Evolutionary conservation across 1,284 basidiomycete genomes (phyloP).

Genomic region (Ceratobasidium papillatum): DNA sequence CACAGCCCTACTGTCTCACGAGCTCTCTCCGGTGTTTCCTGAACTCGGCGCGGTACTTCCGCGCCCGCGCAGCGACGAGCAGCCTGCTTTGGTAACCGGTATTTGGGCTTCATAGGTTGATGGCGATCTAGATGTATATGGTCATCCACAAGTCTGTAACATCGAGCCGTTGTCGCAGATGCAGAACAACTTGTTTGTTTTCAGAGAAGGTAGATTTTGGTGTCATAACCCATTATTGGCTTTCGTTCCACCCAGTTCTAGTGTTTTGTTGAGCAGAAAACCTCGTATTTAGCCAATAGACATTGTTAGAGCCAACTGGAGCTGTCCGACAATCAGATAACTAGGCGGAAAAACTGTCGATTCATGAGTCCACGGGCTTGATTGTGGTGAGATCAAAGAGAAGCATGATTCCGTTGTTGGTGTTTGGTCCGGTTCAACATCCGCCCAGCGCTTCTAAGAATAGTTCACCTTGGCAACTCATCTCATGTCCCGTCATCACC

Average conservation of each 20-base stretch:
- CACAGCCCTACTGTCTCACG: constrained; percentile 2
- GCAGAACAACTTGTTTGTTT: neutral
- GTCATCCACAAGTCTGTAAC: neutral
- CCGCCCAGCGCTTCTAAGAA: neutral
- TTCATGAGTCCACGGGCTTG: neutral
- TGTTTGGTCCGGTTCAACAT: neutral
- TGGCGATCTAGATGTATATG: neutral
- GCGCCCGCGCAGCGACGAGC: neutral
- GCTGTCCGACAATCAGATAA: neutral
- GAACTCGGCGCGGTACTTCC: neutral
- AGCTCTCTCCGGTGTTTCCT: constrained; percentile 5
- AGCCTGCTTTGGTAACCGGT: neutral
- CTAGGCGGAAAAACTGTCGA: neutral
- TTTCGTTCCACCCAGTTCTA: no score
- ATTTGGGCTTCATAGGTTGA: neutral
- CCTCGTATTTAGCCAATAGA: neutral
- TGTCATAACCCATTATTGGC: no score
- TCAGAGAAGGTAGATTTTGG: neutral
- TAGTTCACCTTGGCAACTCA: neutral
- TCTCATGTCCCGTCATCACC: constrained; percentile 1
- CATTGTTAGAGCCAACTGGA: neutral
- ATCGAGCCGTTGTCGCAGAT: neutral
- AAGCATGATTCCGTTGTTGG: neutral
- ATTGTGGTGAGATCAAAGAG: constrained; percentile 2
- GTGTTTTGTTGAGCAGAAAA: no score